Base-by-base conservation (phyloP, 768 basidiomycete genomes). In the Hypsizygus marmoreus region DNA sequence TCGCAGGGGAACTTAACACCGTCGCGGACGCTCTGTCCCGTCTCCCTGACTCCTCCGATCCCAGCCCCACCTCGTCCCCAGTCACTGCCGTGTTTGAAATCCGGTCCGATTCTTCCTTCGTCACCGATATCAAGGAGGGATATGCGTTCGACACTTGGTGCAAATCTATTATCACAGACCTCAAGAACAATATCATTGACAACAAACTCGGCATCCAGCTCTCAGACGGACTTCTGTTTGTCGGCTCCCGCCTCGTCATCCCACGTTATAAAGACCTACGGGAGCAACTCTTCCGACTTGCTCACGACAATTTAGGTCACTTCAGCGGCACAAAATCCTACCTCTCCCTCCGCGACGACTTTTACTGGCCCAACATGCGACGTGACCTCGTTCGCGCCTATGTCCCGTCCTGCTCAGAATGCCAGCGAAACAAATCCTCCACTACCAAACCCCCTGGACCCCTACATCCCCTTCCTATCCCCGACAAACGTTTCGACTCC, bases 291-390 rank as follows among this genome's bases (percentile, higher is more conserved):
- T 70, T 63, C 40, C 50, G 51, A 0, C 40, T 64, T 1, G 63
- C 60, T 0, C 70, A 68, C 37, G 60, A 70, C 40, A 23, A 40
- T 0, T 40, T 63, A 0, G 67, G 67, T 0, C 65, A 70, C 51
- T 67, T 73, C 40, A 60, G 71, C 0, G 55, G 58, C 10, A 45
- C 58, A 12, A 67, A 73, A 47, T 47, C 54, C 0, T 69, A 68
- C 40, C 54, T 28, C 0, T 9, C 53, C 0, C 37, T 71, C 0
- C 19, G 49, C 0, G 13, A 52, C 0, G 50, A 54, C 1, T 70
- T 56, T 44, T 70, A 62, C 30, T 62, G 66, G 67, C 60, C 62
- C 19, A 57, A 63, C 32, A 71, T 72, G 68, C 45, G 64, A 41
- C 2, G 17, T 4, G 30, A 51, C 26, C 19, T 51, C 3, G 10